phyloP scores from a whole-genome alignment of 2,329 filamentous ascomycete species.

The Cytospora piceae region DNA sequence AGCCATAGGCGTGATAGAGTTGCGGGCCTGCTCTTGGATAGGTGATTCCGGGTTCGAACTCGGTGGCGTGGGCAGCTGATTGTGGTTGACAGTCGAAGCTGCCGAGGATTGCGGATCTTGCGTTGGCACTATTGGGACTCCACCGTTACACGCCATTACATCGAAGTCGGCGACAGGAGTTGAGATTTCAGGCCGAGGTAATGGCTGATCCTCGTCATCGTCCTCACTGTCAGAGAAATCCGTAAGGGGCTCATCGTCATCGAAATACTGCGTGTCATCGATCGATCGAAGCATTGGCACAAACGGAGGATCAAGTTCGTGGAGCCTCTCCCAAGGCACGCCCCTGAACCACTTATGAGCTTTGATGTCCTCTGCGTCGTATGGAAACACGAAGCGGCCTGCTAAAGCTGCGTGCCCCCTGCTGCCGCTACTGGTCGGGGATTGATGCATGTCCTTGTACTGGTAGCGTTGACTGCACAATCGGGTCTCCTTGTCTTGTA shows the following conservation, averaged over 20 bases:
- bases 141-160: not conserved
- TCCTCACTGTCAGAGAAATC: slow-evolving; percentile 59
- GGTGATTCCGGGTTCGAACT: not conserved
- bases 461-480: slow-evolving; percentile 78
- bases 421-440: slow-evolving; percentile 33
- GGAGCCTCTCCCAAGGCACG: slow-evolving; percentile 77
- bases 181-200: slow-evolving; percentile 4
- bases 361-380: slow-evolving; percentile 90
- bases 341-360: slow-evolving; percentile 82
- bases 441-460: slow-evolving; percentile 58
- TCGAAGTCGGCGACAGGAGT: not conserved
- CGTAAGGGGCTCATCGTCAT: slow-evolving; percentile 75
- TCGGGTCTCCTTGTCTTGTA: slow-evolving; percentile 74
- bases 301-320: slow-evolving; percentile 74
- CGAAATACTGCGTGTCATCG: slow-evolving; percentile 88
- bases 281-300: slow-evolving; percentile 70
- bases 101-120: slow-evolving; percentile 9
- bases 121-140: not conserved
- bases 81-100: slow-evolving; percentile 11
- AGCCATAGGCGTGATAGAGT: slow-evolving; percentile 16
- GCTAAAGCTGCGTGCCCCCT: slow-evolving; percentile 38
- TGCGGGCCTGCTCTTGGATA: not conserved
- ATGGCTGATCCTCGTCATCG: slow-evolving; percentile 29
- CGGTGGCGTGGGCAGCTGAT: not conserved
- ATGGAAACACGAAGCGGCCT: slow-evolving; percentile 72